Evolutionary conservation across 108 stramenopile species (phyloP), one percentile per base, ranked within the genome.

Genomic region (Conticribra guillardii): DNA sequence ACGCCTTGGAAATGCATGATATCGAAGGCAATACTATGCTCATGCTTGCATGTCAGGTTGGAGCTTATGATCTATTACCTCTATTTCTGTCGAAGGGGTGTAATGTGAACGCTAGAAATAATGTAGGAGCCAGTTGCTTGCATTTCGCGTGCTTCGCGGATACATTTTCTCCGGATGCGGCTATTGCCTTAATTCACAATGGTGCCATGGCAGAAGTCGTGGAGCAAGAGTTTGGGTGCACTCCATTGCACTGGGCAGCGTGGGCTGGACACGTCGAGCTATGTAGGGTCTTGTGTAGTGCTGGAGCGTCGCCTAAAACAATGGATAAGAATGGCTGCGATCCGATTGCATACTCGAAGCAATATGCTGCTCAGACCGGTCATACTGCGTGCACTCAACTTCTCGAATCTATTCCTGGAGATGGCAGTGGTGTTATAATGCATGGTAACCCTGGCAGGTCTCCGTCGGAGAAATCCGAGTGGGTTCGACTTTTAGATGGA

Each of bases 231-330:
- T 84, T 71, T 58, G 80, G 80, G 2, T 84, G 80, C 48, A 76
- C 84, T n/a, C 80, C 80, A 31, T 48, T 84, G 2, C 84, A 84
- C 28, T 84, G 76, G 75, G 84, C 80, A 5, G 84, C 75, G 15
- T 82, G 29, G 28, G 41, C 65, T 15, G 84, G 79, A 21, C 59
- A 82, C 23, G 18, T 60, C 4, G 76, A 76, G 24, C 56, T 81
- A 14, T 84, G 80, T 53, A 66, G 73, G 44, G 62, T 62, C 30
- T 47, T 84, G 31, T 82, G 80, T 44, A 61, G 55, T 29, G 80
- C 80, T 34, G 84, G 84, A 22, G 84, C 75, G 21, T 54, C 54
- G 9, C 80, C 76, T 21, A 55, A 60, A 53, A 84, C 76, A 18
- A 7, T 61, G 5, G 84, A 81, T 51, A 78, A 68, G 22, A 58